phyloP scores from a whole-genome alignment of 208 protist species.

The Leishmania arabica region DNA sequence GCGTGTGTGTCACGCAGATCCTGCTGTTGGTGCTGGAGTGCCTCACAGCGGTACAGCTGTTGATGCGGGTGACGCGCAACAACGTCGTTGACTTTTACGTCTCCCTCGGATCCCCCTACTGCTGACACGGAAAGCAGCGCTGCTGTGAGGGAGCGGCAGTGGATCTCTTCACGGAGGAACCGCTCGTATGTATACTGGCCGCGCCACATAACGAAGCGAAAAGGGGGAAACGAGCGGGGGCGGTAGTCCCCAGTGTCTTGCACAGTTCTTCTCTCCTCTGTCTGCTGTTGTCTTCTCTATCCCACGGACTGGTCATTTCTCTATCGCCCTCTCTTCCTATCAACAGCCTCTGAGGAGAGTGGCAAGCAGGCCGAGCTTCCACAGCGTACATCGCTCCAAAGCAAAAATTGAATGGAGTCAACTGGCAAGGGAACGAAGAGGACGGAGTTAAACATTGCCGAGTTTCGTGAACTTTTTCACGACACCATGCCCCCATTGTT shows the following conservation, averaged over 20 bases:
- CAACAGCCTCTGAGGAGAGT: too few species aligned
- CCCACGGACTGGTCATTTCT: neutral
- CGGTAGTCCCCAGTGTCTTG: too few species aligned
- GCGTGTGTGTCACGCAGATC: constrained; percentile 61
- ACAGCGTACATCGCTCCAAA: neutral
- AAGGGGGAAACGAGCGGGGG: neutral
- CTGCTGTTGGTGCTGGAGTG: constrained; percentile 53
- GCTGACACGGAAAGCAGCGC: neutral
- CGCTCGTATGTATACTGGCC: neutral
- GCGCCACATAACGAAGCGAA: neutral
- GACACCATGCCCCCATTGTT: neutral
- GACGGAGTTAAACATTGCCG: neutral
- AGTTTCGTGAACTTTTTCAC: neutral
- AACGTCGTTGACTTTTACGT: constrained; percentile 83
- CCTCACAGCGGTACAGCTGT: constrained; percentile 31
- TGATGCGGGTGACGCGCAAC: constrained; percentile 47
- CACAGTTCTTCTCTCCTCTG: neutral
- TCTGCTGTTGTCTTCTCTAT: neutral
- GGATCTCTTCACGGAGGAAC: neutral
- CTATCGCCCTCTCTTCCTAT: too few species aligned
- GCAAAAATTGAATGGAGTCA: neutral
- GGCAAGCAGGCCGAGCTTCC: too few species aligned
- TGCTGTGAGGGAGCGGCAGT: neutral
- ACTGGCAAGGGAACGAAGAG: neutral
- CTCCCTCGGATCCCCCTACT: constrained; percentile 29